Evolutionary conservation across 2,329 filamentous ascomycete genomes (phyloP).

Genomic region (Podosphaera fusca): DNA sequence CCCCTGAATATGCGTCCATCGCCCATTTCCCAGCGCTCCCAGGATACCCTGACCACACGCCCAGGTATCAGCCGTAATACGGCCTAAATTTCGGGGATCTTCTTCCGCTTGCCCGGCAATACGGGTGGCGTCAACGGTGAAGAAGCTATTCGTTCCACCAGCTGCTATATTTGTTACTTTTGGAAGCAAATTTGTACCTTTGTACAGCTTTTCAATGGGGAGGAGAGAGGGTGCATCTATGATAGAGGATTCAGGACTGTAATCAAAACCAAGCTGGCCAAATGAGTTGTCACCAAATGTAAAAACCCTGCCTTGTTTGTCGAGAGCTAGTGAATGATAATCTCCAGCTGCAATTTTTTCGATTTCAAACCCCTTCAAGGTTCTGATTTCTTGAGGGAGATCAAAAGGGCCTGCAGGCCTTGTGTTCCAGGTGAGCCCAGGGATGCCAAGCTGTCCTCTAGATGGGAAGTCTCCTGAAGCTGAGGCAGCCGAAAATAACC

Average conservation of each 20-base stretch:
- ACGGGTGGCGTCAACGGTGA: slow-evolving; percentile 56
- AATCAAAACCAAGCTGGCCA: slow-evolving; percentile 76
- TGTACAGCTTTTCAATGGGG: slow-evolving; percentile 50
- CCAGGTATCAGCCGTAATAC: slow-evolving; percentile 56
- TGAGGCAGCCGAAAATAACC: slow-evolving; percentile 72
- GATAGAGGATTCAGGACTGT: slow-evolving; percentile 33
- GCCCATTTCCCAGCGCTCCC: slow-evolving; percentile 62
- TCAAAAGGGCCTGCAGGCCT: slow-evolving; percentile 61
- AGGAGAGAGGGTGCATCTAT: slow-evolving; percentile 50
- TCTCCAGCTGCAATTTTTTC: slow-evolving; percentile 62
- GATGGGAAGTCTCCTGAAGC: slow-evolving; percentile 57
- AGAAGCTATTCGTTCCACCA: slow-evolving; percentile 69
- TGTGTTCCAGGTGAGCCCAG: slow-evolving; percentile 58
- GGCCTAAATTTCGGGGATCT: slow-evolving; percentile 21
- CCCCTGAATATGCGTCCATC: slow-evolving; percentile 70
- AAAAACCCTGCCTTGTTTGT: slow-evolving; percentile 56
- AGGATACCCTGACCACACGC: slow-evolving; percentile 69
- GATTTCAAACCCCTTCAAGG: slow-evolving; percentile 47
- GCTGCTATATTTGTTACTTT: slow-evolving; percentile 59
- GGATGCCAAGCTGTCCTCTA: slow-evolving; percentile 69
- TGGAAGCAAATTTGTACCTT: slow-evolving; percentile 35
- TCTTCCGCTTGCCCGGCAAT: slow-evolving; percentile 25
- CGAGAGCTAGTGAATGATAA: slow-evolving; percentile 60
- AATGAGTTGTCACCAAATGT: slow-evolving; percentile 76
- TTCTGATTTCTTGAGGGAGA: slow-evolving; percentile 54